These are phyloP conservation scores for Anisodus acutangulus DNA, from an alignment of 257 asterid genomes.

Conservation along the genomic window DNA sequence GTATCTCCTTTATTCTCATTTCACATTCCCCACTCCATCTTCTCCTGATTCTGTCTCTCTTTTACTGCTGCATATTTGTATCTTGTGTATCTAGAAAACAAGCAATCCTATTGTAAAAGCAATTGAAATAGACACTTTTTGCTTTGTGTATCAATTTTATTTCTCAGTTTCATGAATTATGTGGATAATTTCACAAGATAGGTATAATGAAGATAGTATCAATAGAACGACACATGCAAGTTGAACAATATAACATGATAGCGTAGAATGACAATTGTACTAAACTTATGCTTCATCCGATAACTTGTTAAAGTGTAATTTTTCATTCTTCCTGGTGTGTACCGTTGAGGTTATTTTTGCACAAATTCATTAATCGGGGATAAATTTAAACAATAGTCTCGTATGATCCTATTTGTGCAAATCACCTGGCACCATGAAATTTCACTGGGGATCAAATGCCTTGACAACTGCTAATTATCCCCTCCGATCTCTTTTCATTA, in stretches of 20 bases:
- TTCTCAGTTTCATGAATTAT: neutral
- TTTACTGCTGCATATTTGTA: neutral
- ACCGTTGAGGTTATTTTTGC: neutral
- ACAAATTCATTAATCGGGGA: neutral
- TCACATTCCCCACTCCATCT: too few relatives aligned
- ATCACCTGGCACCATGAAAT: neutral
- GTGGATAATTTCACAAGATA: neutral
- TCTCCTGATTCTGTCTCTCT: too few relatives aligned
- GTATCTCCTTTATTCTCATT: too few relatives aligned
- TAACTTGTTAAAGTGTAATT: neutral
- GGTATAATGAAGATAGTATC: neutral
- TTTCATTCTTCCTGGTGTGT: neutral
- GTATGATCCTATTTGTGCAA: neutral
- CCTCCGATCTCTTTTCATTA: neutral
- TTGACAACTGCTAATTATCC: neutral
- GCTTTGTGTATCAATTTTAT: neutral
- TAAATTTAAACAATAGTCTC: neutral
- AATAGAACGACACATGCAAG: neutral
- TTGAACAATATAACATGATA: neutral
- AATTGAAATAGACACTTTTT: neutral
- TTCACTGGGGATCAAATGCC: neutral
- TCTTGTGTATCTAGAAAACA: neutral
- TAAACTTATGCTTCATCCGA: neutral
- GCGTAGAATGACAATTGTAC: too few relatives aligned
- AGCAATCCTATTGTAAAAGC: neutral